Evolutionary conservation across 208 protist genomes (phyloP).

Genomic region (Tritrichomonas foetus): DNA sequence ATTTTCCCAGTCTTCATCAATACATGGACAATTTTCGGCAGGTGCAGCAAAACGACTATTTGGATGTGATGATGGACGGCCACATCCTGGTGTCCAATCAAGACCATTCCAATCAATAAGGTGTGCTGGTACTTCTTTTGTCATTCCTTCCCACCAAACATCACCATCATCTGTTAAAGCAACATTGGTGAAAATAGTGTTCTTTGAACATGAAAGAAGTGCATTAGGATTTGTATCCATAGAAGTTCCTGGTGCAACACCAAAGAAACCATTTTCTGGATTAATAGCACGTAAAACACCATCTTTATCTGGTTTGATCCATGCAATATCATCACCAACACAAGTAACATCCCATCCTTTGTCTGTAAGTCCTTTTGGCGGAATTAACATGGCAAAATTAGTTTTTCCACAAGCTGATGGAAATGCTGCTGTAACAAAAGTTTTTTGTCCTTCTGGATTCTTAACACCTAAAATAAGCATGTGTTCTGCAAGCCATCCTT

Average conservation of each 20-base stretch:
- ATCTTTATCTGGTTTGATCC: conserved; percentile 58
- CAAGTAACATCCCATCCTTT: conserved; percentile 63
- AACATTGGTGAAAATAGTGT: conserved; percentile 69
- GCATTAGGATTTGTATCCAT: conserved; percentile 56
- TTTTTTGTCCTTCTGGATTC: conserved; percentile 65
- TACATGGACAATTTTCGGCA: conserved; percentile 60
- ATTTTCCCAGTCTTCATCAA: conserved; percentile 59
- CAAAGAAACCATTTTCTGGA: too few species aligned
- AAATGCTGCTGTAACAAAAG: conserved; percentile 68
- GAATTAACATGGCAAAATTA: conserved; percentile 64
- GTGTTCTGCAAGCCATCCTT: too few species aligned
- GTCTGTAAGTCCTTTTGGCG: conserved; percentile 41
- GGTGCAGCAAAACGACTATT: too few species aligned
- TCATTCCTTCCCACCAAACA: conserved; percentile 73
- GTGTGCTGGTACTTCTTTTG: too few species aligned
- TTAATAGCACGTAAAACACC: conserved; percentile 67
- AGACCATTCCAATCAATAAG: too few species aligned
- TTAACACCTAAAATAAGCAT: too few species aligned
- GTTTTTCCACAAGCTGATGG: too few species aligned
- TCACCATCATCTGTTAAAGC: too few species aligned
- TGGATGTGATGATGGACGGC: too few species aligned
- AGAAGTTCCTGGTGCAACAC: too few species aligned
- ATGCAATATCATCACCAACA: too few species aligned
- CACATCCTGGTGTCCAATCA: too few species aligned
- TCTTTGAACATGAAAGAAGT: conserved; percentile 53